Evolutionary conservation across 2,329 filamentous ascomycete species (phyloP), one percentile per base, ranked within the genome.

Genomic region (Talaromyces sp.): DNA sequence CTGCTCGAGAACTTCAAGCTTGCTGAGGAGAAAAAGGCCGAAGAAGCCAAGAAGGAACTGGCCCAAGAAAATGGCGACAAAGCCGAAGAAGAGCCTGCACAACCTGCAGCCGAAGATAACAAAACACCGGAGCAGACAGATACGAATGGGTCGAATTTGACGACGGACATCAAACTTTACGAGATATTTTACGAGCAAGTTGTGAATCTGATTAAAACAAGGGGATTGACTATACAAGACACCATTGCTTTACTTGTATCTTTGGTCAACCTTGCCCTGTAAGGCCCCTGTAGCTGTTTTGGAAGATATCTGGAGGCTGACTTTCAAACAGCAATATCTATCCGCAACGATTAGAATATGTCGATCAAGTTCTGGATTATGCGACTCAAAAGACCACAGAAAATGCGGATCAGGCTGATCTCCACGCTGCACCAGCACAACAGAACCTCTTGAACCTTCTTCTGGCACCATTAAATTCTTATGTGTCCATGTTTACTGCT

Each of bases 151-250:
- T 70, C 72, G 46, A 73, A 68, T 21, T 66, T 69, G 54, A 72
- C 75, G 31, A 79, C 87, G 57, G 88, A 91, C 68, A 87, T 96
- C 58, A 92, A 90, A 75, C 84, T 97, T 19, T 97, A 96, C 74
- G 93, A 97, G 74, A 90, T 96, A 62, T 97, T 97, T 81, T 95
- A 96, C 71, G 88, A 91, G 58, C 93, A 97, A 75, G 93, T 97
- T 62, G 89, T 93, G 71, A 91, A 93, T 69, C 81, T 97, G 52
- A 91, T 96, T 64, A 93, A 92, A 75, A 90, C 90, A 57, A 91
- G 97, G 70, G 88, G 91, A 66, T 82, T 99, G 57, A 89, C 93
- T 0, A 93, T 99, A 65, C 92, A 96, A 74, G 96, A 99, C 73
- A 96, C 90, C 19, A 95, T 96, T 68, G 95, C 93, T 10, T 80